phyloP scores from a whole-genome alignment of 495 filamentous ascomycete species.

The Chaetomidium leptoderma region DNA sequence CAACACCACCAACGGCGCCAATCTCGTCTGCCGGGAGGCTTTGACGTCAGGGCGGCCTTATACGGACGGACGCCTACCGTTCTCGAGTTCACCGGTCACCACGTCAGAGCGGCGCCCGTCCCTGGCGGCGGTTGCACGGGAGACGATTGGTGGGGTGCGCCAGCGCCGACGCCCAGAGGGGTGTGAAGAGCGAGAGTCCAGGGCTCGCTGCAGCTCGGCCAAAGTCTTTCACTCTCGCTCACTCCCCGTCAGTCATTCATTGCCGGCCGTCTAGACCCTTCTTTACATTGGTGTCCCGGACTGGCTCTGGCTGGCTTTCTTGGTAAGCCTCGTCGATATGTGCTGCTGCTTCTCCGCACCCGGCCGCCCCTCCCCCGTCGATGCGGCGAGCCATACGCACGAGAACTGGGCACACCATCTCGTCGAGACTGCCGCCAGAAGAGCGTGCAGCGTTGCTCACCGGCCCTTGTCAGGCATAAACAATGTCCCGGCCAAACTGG shows the following conservation, averaged over 20 bases:
- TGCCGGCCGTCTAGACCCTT: slow-evolving; percentile 1
- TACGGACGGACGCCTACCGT: background rate
- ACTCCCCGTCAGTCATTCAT: background rate
- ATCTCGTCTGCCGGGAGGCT: background rate
- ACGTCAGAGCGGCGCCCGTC: slow-evolving; percentile 12
- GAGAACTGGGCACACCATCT: slow-evolving; percentile 17
- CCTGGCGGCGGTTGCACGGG: background rate
- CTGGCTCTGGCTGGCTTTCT: background rate
- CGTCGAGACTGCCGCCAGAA: slow-evolving; percentile 12
- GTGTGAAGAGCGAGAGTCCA: slow-evolving; percentile 22
- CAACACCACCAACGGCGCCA: background rate
- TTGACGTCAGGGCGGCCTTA: slow-evolving; percentile 6
- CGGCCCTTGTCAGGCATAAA: slow-evolving; percentile 19
- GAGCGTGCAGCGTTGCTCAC: slow-evolving; percentile 13
- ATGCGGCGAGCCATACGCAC: slow-evolving; percentile 15
- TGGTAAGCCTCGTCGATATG: slow-evolving; percentile 18
- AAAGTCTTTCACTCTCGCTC: background rate
- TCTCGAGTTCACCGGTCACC: slow-evolving; percentile 23
- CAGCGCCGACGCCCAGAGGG: slow-evolving; percentile 21
- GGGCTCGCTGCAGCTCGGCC: slow-evolving; percentile 17
- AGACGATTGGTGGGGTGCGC: slow-evolving; percentile 29
- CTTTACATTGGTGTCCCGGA: background rate
- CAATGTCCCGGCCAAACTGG: background rate
- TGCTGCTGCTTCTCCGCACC: slow-evolving; percentile 9
- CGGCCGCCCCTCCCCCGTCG: slow-evolving; percentile 6